Percentiles rank a stretch among this genome's conserved stretches.
Evolutionary conservation across 2,329 filamentous ascomycete species (phyloP).

Genomic region (Aureobasidium zeae): DNA sequence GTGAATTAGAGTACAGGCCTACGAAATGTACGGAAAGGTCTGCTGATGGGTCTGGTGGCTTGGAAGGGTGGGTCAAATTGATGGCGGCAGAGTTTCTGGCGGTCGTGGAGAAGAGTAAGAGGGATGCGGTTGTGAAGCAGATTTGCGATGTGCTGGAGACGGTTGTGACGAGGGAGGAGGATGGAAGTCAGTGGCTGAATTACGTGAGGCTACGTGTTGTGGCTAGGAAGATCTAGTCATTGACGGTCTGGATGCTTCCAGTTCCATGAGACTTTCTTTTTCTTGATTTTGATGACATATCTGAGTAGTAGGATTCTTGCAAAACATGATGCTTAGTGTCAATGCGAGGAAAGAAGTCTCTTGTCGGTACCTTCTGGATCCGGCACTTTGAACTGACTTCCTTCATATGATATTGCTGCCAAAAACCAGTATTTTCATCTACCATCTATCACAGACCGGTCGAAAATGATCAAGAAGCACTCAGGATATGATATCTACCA

Average conservation of each 20-base stretch:
- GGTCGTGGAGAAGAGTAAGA: slow-evolving; percentile 38
- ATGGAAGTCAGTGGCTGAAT: slow-evolving; percentile 44
- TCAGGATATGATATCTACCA: no score
- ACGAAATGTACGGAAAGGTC: slow-evolving; percentile 40
- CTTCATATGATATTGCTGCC: no score
- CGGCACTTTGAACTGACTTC: no score
- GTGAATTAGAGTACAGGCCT: slow-evolving; percentile 56
- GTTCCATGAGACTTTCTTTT: no score
- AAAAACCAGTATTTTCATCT: no score
- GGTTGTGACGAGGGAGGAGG: slow-evolving; percentile 48
- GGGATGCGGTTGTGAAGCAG: slow-evolving; percentile 47
- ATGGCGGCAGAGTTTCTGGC: slow-evolving; percentile 55
- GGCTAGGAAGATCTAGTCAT: slow-evolving; percentile 26
- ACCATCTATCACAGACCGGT: no score
- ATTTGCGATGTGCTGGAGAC: slow-evolving; percentile 46
- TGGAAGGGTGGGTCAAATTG: slow-evolving; percentile 57
- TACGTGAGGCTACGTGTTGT: slow-evolving; percentile 39
- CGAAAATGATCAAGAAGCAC: no score
- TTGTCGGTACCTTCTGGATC: no score
- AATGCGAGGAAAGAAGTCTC: no score
- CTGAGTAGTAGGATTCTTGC: not conserved
- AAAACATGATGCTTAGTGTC: no score
- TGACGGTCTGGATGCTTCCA: not conserved
- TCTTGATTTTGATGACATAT: no score
- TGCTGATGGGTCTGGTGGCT: slow-evolving; percentile 36